A percentile compares a stretch with the other conserved stretches of the same genome.
These are phyloP conservation scores for Magnolia officinalis DNA, from an alignment of 164 flowering plant species.

Conservation along the genomic window DNA sequence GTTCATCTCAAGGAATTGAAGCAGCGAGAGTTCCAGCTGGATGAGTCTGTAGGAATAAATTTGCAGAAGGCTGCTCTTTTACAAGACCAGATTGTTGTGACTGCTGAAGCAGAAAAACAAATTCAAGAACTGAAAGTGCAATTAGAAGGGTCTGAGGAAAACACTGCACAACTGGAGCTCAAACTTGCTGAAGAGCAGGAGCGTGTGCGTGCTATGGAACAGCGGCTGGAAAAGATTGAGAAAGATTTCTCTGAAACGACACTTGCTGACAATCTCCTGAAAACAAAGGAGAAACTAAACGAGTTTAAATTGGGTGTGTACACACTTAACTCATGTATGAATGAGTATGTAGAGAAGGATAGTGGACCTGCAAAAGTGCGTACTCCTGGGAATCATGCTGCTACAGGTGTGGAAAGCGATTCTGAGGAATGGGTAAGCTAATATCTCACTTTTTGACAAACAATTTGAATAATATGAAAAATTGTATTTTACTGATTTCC, in stretches of 20 bases:
- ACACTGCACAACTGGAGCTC: slow-evolving; percentile 25
- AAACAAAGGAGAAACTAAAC: slow-evolving; percentile 44
- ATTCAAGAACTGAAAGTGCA: slow-evolving; percentile 33
- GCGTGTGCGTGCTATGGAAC: slow-evolving; percentile 31
- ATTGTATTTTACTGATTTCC: background rate
- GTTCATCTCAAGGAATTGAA: slow-evolving; percentile 26
- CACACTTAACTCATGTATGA: slow-evolving; percentile 47
- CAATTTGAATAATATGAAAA: background rate
- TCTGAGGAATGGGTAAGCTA: slow-evolving; percentile 44
- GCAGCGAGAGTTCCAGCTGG: slow-evolving; percentile 36
- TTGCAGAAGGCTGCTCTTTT: slow-evolving; percentile 40
- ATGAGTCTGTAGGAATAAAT: slow-evolving; percentile 32
- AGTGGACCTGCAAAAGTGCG: slow-evolving; percentile 20
- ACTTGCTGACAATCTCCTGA: slow-evolving; percentile 23
- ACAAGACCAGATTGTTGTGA: slow-evolving; percentile 30
- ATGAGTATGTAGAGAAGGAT: slow-evolving; percentile 23
- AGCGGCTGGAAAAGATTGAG: slow-evolving; percentile 44
- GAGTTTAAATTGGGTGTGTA: slow-evolving; percentile 62
- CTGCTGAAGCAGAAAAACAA: slow-evolving; percentile 42
- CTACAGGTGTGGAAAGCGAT: slow-evolving; percentile 10
- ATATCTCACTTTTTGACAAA: slow-evolving; percentile 17
- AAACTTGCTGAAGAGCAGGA: slow-evolving; percentile 42
- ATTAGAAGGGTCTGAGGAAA: slow-evolving; percentile 28
- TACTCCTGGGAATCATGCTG: slow-evolving; percentile 11
- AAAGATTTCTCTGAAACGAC: slow-evolving; percentile 9